Percentiles rank a stretch among this genome's conserved stretches.
Conservation (phyloP, 306 rosid genomes). For the Comarum palustre region DNA sequence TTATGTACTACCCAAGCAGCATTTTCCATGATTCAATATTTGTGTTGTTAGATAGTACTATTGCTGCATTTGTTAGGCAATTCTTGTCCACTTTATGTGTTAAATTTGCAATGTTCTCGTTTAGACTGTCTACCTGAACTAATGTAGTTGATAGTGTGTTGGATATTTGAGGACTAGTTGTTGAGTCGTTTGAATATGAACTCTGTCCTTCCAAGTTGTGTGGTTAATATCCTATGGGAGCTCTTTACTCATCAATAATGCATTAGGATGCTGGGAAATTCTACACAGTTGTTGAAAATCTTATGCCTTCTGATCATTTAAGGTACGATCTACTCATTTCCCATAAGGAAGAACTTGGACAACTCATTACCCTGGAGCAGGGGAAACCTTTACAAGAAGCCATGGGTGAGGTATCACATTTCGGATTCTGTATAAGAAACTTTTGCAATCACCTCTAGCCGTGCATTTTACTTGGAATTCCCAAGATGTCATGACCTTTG, state of each 20-base stretch:
- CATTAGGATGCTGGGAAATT: constrained; percentile 8
- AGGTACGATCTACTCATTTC: constrained; percentile 78
- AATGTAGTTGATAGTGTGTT: neutral
- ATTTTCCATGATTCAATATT: neutral
- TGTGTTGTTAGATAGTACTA: neutral
- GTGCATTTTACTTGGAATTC: constrained; percentile 12
- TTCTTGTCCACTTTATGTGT: neutral
- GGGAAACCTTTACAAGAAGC: constrained; percentile 95
- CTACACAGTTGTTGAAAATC: constrained; percentile 9
- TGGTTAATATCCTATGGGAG: constrained; percentile 10
- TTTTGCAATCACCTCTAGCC: constrained; percentile 7
- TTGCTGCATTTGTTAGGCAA: neutral
- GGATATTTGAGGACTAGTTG: neutral
- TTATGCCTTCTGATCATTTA: constrained; percentile 27
- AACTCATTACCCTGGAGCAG: constrained; percentile 94
- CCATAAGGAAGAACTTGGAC: constrained; percentile 82
- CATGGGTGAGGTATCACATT: constrained; percentile 67
- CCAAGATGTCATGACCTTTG: constrained; percentile 19
- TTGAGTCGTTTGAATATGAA: neutral
- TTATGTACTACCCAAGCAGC: neutral
- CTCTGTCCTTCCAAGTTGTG: neutral
- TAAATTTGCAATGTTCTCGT: neutral
- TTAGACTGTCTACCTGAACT: neutral
- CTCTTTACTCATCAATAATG: constrained; percentile 16
- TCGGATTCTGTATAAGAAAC: constrained; percentile 23